Percentiles rank a stretch among this genome's conserved stretches.
These are phyloP conservation scores for Beauveria pseudobassiana DNA, from an alignment of 2,329 filamentous ascomycete genomes.

Conservation along the genomic window DNA sequence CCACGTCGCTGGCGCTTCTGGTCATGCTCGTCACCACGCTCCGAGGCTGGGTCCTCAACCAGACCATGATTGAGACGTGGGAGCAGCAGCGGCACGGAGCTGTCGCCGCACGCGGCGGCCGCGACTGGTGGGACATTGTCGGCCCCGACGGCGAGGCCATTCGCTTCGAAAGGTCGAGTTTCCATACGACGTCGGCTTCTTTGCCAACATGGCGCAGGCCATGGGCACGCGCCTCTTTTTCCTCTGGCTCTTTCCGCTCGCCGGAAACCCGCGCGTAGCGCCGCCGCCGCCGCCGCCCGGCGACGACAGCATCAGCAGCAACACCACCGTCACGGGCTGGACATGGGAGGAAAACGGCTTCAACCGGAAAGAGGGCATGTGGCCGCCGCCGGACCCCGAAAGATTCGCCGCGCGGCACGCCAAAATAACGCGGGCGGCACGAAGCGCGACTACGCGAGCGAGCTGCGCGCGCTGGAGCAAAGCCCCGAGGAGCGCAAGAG, in stretches of 20 bases:
- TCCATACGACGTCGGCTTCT: slow-evolving; percentile 74
- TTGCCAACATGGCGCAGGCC: slow-evolving; percentile 63
- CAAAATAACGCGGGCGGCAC: slow-evolving; percentile 31
- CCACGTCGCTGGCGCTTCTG: slow-evolving; percentile 53
- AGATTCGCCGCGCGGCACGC: slow-evolving; percentile 36
- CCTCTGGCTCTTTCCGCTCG: slow-evolving; percentile 63
- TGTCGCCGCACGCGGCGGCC: slow-evolving; percentile 40
- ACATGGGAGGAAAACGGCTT: slow-evolving; percentile 69
- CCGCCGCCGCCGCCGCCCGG: slow-evolving; percentile 25
- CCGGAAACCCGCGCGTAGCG: slow-evolving; percentile 39
- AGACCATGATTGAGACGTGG: slow-evolving; percentile 77
- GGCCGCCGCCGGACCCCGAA: slow-evolving; percentile 60
- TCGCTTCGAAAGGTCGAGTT: slow-evolving; percentile 62
- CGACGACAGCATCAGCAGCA: slow-evolving; percentile 18
- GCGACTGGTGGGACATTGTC: slow-evolving; percentile 36
- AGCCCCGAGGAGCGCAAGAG: slow-evolving; percentile 38
- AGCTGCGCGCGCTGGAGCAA: slow-evolving; percentile 27
- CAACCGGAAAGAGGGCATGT: slow-evolving; percentile 54
- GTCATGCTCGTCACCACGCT: slow-evolving; percentile 59
- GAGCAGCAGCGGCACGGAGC: slow-evolving; percentile 59
- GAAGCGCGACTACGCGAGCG: slow-evolving; percentile 26
- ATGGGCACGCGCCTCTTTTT: slow-evolving; percentile 64
- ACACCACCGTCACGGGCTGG: slow-evolving; percentile 36
- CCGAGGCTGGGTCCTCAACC: slow-evolving; percentile 58
- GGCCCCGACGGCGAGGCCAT: slow-evolving; percentile 32